Conservation (phyloP, 176 grass and related monocot genomes). For the Typha latifolia region DNA sequence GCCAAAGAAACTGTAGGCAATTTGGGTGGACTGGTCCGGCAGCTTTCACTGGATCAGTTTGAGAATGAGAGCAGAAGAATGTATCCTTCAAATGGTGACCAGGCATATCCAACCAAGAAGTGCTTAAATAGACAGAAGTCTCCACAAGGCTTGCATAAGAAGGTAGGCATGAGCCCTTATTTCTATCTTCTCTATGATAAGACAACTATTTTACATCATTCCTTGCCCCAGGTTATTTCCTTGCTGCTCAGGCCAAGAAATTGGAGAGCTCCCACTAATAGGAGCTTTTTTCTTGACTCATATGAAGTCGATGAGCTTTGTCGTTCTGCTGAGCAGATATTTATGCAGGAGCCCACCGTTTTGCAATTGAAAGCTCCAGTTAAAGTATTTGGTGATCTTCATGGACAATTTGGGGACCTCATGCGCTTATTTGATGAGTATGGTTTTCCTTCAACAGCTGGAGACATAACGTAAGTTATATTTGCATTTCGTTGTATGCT, state of each 20-base stretch:
- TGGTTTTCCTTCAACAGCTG: slow-evolving; percentile 88
- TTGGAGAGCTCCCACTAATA: slow-evolving; percentile 79
- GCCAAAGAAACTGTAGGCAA: slow-evolving; percentile 91
- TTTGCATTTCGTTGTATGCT: slow-evolving; percentile 16
- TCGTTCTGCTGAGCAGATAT: slow-evolving; percentile 94
- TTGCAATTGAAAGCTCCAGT: slow-evolving; percentile 95
- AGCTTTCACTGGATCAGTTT: slow-evolving; percentile 95
- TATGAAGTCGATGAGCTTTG: slow-evolving; percentile 96
- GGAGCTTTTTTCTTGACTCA: slow-evolving; percentile 90
- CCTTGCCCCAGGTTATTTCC: slow-evolving; percentile 58
- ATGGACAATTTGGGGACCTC: slow-evolving; percentile 97
- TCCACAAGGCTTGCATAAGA: slow-evolving; percentile 92
- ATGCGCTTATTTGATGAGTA: slow-evolving; percentile 99
- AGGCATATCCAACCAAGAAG: slow-evolving; percentile 55
- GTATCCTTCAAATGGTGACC: slow-evolving; percentile 69
- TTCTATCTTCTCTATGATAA: slow-evolving; percentile 7
- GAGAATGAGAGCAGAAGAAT: slow-evolving; percentile 99
- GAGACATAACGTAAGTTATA: slow-evolving; percentile 84
- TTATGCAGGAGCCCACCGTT: slow-evolving; percentile 94
- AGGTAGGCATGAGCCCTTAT: slow-evolving; percentile 30
- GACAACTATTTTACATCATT: slow-evolving; percentile 13
- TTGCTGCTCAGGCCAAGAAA: slow-evolving; percentile 78
- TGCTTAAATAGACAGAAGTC: slow-evolving; percentile 83
- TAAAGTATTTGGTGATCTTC: slow-evolving; percentile 98
- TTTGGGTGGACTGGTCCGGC: slow-evolving; percentile 84